These are phyloP conservation scores for Ascochyta rabiei DNA, from an alignment of 2,329 filamentous ascomycete species.

Conservation along the genomic window DNA sequence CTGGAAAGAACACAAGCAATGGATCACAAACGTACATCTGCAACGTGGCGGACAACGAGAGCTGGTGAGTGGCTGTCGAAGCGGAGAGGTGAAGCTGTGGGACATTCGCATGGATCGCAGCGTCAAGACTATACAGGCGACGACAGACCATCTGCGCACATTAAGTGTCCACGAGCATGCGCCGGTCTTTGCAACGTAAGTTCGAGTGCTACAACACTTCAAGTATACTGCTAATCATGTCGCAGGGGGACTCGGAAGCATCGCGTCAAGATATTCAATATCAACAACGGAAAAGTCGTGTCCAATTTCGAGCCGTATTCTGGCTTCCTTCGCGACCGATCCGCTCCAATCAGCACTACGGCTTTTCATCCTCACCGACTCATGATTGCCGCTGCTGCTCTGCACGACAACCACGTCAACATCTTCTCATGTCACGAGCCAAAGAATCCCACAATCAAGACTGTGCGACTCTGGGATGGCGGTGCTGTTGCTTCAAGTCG, in stretches of 20 bases:
- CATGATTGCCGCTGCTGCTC: slow-evolving; percentile 84
- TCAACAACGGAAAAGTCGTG: slow-evolving; percentile 74
- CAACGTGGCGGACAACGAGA: slow-evolving; percentile 93
- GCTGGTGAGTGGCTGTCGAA: slow-evolving; percentile 85
- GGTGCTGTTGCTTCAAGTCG: slow-evolving; percentile 25
- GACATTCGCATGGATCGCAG: slow-evolving; percentile 87
- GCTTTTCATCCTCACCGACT: slow-evolving; percentile 96
- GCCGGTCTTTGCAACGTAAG: slow-evolving; percentile 77
- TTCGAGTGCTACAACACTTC: background rate
- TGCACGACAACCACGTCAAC: slow-evolving; percentile 89
- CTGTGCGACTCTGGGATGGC: slow-evolving; percentile 45
- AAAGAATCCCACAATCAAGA: slow-evolving; percentile 31
- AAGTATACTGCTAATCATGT: slow-evolving; percentile 12
- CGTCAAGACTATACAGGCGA: slow-evolving; percentile 74
- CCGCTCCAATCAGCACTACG: slow-evolving; percentile 82
- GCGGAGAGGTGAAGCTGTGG: slow-evolving; percentile 94
- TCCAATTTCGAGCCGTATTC: slow-evolving; percentile 89
- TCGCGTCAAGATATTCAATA: slow-evolving; percentile 89
- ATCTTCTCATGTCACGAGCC: slow-evolving; percentile 65
- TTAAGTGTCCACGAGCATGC: slow-evolving; percentile 95
- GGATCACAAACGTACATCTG: slow-evolving; percentile 96
- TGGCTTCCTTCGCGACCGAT: slow-evolving; percentile 81
- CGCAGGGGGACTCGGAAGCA: slow-evolving; percentile 84
- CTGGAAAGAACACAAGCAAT: slow-evolving; percentile 95
- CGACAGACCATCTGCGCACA: slow-evolving; percentile 78